Conservation (phyloP, 129 eudicot genomes). For the Pseudognaphalium luteoalbum region DNA sequence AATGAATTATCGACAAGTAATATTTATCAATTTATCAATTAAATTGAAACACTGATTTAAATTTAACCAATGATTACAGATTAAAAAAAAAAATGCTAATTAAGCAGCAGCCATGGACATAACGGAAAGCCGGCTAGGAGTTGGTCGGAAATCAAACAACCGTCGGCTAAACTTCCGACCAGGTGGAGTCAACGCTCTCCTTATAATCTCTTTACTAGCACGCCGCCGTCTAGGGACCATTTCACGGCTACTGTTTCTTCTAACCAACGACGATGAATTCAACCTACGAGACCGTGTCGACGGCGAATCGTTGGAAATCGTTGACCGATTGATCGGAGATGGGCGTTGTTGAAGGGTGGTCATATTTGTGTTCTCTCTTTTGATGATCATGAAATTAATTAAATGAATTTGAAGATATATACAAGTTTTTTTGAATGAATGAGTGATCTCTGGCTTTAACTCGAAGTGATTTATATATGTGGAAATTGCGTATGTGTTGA, state of each 20-base stretch:
- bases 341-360: conserved; percentile 29
- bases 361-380: conserved; percentile 17
- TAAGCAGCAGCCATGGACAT: conserved; percentile 49
- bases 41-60: not conserved
- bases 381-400: not conserved
- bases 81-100: not conserved
- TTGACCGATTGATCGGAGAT: conserved; percentile 19
- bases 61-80: not conserved
- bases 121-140: conserved; percentile 67
- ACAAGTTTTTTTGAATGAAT: not conserved
- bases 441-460: conserved; percentile 9
- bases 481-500: not conserved
- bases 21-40: not conserved
- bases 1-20: conserved; percentile 8
- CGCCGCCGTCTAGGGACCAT: conserved; percentile 38
- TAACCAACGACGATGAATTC: conserved; percentile 27
- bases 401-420: not conserved
- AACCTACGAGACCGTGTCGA: conserved; percentile 30
- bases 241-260: conserved; percentile 28
- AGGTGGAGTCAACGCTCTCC: conserved; percentile 69
- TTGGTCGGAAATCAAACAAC: conserved; percentile 66
- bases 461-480: not conserved
- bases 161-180: conserved; percentile 38
- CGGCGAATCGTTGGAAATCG: conserved; percentile 16
- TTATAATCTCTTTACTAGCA: conserved; percentile 55